Conservation (phyloP, 805 yeast species). For the Priceomyces carsonii region DNA sequence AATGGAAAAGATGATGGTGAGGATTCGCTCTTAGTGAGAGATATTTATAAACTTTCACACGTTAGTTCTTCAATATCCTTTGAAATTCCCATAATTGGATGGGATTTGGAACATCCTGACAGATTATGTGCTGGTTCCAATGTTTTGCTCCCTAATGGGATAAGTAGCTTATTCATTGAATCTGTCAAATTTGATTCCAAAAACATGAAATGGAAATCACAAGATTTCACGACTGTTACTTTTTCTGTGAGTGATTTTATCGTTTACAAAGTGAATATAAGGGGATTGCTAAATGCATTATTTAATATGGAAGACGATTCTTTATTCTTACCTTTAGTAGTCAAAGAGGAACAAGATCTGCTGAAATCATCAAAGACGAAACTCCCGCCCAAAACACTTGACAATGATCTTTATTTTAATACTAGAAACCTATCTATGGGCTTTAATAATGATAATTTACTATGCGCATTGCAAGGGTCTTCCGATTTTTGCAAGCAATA, state of each 20-base stretch:
- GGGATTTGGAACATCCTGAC: conserved; percentile 22
- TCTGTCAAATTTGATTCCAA: conserved; percentile 10
- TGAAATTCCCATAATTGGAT: conserved; percentile 28
- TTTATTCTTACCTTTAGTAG: conserved; percentile 5
- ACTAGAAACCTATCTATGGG: conserved; percentile 11
- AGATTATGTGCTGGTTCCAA: conserved; percentile 28
- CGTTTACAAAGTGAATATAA: conserved; percentile 33
- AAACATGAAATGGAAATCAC: conserved; percentile 6
- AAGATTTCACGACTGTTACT: conserved; percentile 34
- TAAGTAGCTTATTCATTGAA: conserved; percentile 24
- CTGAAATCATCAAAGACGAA: not conserved
- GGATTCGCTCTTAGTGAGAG: conserved; percentile 8
- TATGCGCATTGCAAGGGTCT: conserved; percentile 30
- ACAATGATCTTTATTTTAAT: conserved; percentile 1
- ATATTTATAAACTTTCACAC: conserved; percentile 27
- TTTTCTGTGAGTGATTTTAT: conserved; percentile 39
- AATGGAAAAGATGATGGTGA: conserved; percentile 3
- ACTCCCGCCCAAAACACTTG: conserved; percentile 2
- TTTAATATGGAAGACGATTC: conserved; percentile 12
- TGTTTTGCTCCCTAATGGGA: conserved; percentile 37
- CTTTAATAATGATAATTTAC: conserved; percentile 24
- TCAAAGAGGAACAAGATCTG: conserved; percentile 3
- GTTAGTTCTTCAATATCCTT: conserved; percentile 30
- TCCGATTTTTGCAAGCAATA: conserved; percentile 26
- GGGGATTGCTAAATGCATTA: conserved; percentile 28